Evolutionary conservation across 2,329 filamentous ascomycete species (phyloP).

Genomic region (Orbilia oligospora): DNA sequence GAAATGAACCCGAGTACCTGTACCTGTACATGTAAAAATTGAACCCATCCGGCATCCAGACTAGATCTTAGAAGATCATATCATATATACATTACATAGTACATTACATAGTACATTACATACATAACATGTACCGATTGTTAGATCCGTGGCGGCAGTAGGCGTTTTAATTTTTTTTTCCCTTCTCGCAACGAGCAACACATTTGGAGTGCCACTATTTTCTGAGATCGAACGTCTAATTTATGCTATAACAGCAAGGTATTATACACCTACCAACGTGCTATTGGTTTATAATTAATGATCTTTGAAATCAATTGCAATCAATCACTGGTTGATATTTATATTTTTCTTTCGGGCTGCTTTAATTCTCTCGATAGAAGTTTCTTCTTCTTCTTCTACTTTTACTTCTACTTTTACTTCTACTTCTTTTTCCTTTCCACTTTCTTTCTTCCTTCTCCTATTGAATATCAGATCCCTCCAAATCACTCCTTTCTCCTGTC

Average conservation of each 20-base stretch:
- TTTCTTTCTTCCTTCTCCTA: background rate
- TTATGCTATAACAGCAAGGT: slow-evolving; percentile 50
- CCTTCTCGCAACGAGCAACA: slow-evolving; percentile 58
- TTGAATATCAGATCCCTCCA: background rate
- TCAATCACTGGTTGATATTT: slow-evolving; percentile 30
- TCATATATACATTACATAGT: slow-evolving; percentile 22
- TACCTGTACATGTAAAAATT: background rate
- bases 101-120: too few species aligned
- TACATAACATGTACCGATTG: slow-evolving; percentile 24
- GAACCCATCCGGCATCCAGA: slow-evolving; percentile 2
- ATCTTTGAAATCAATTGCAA: slow-evolving; percentile 26
- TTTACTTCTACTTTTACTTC: background rate
- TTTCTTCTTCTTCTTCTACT: too few species aligned
- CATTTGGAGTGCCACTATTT: slow-evolving; percentile 40
- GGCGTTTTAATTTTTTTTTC: too few species aligned
- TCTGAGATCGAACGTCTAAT: slow-evolving; percentile 46
- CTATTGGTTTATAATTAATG: slow-evolving; percentile 54
- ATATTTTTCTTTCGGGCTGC: slow-evolving; percentile 28
- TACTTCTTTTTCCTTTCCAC: too few species aligned
- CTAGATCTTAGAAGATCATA: slow-evolving; percentile 50
- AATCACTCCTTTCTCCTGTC: slow-evolving; percentile 26
- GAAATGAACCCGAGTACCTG: slow-evolving; percentile 24
- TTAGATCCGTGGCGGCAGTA: slow-evolving; percentile 55
- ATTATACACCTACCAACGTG: slow-evolving; percentile 49
- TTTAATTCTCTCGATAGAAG: too few species aligned